Evolutionary conservation across 495 filamentous ascomycete genomes (phyloP), one percentile per base, ranked within the genome.

Genomic region (Tuber indicum): DNA sequence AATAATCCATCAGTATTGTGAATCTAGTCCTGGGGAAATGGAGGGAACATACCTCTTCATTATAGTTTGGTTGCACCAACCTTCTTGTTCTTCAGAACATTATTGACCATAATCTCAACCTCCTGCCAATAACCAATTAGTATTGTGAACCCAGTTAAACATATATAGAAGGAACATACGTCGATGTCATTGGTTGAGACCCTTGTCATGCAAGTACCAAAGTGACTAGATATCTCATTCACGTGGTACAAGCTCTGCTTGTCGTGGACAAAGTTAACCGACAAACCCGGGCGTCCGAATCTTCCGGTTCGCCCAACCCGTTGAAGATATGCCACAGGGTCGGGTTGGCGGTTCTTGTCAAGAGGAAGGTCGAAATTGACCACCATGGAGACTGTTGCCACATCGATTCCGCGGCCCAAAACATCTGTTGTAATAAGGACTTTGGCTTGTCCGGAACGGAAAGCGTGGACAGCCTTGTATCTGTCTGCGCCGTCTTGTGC

Each of bases 381-480:
- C 47, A 98, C 96, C 88, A 99, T 92, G n/a, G 93, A 96, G 4
- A 98, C 96, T n/a, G 94, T 94, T 44, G 94, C 93, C 16, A 99
- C 94, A 85, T 99, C 96, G 77, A 99, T 98, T 81, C 96, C 96
- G 82, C 96, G 93, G 9, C 96, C 92, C 72, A 99, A 89, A 52
- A 99, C 95, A 83, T 99, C 98, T 80, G 96, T 99, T 0, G 96
- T 95, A 82, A 98, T 98, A 75, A 99, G 91, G 23, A 99, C 96
- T 87, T 98, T 99, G 73, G 93, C 92, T 43, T 89, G 86, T 1
- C 14, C 26, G 12, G 58, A 8, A 66, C 2, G n/a, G 6, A 66
- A 14, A 41, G 3, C 0, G 2, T 41, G 3, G 39, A 41, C 4
- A 0, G 39, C 39, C 39, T 3, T 41, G 3, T 41, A 0, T 1